These are phyloP conservation scores for Lactifluus rugatus DNA, from an alignment of 768 basidiomycete genomes.

Conservation along the genomic window DNA sequence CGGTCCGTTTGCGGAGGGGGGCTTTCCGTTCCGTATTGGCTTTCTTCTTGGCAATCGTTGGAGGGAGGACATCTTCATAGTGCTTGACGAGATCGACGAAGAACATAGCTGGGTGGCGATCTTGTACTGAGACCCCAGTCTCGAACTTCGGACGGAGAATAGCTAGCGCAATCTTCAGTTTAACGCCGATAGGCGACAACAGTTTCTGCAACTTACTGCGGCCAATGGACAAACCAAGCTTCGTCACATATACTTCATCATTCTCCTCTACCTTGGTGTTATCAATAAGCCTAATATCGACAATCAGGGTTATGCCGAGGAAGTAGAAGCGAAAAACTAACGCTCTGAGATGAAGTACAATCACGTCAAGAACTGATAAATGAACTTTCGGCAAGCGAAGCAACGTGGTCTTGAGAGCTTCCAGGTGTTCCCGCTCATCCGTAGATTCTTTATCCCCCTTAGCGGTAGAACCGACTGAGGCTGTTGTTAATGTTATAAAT, in stretches of 20 bases:
- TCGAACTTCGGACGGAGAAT: slow-evolving; percentile 78
- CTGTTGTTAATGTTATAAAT: neutral
- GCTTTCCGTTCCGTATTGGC: slow-evolving; percentile 79
- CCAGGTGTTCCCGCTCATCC: slow-evolving; percentile 47
- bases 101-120: slow-evolving; percentile 74
- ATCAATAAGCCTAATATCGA: slow-evolving; percentile 47
- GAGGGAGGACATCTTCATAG: slow-evolving; percentile 65
- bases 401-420: slow-evolving; percentile 52
- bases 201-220: slow-evolving; percentile 60
- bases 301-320: slow-evolving; percentile 1
- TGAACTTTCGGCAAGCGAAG: slow-evolving; percentile 70
- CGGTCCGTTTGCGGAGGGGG: slow-evolving; percentile 78
- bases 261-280: slow-evolving; percentile 60
- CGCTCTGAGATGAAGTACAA: slow-evolving; percentile 70
- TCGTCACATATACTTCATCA: slow-evolving; percentile 74
- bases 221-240: slow-evolving; percentile 80
- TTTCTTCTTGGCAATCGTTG: slow-evolving; percentile 76
- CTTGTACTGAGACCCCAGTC: slow-evolving; percentile 79
- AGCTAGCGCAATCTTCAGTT: slow-evolving; percentile 32
- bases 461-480: slow-evolving; percentile 41
- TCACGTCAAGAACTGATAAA: slow-evolving; percentile 65
- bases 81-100: slow-evolving; percentile 79
- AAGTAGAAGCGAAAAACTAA: slow-evolving; percentile 22
- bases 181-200: neutral
- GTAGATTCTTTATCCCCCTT: slow-evolving; percentile 44